Evolutionary conservation across 495 filamentous ascomycete species (phyloP), one percentile per base, ranked within the genome.

Genomic region (Trichoderma parareesei): DNA sequence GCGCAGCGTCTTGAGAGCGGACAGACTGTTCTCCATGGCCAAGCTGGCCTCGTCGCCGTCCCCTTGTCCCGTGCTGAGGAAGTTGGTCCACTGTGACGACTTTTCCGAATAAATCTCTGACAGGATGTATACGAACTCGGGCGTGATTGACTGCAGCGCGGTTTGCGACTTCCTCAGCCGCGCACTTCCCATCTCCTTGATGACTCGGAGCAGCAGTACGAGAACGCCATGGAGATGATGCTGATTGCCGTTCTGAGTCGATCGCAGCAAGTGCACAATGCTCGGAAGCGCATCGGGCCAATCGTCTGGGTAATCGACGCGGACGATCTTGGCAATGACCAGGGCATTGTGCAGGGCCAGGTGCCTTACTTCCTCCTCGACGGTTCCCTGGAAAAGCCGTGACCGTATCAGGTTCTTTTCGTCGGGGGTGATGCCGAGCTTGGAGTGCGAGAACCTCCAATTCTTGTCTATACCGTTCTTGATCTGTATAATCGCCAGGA

Each of bases 381-480:
- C 78, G 11, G 88, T 88, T 61, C 87, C 86, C 65, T 88, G 79
- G 4, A 97, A 75, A 20, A 92, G 82, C 18, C 87, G 83, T 3
- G 82, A 82, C 61, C 93, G 88, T 61, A 98, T 91, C 33, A 81
- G 73, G 8, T 82, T 74, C 73, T 92, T 97, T 68, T 95, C 87
- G 10, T 87, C 83, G 66, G 89, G 87, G 9, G 74, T 79, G 48
- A 97, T 89, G 38, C 88, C 84, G 73, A 87, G 88, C 67, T 73
- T 79, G 16, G 88, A 82, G 84, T 87, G 48, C 69, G 86, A 37
- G 70, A 86, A 88, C 48, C 94, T 84, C 94, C 94, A 98, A 73
- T 90, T 91, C 73, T 89, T 92, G 69, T 97, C 93, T 70, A 97
- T 90, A 37, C 91, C 94, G 73, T 97, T 96, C 73, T 97, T 97